These are phyloP conservation scores for Malus domestica DNA, from an alignment of 306 rosid species.

Conservation along the genomic window ASM211411v1 NC_041791.1:16678501-16679000, in stretches of 20 bases:
- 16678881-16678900: conserved; percentile 29
- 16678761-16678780: conserved; percentile 32
- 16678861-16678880: conserved; percentile 33
- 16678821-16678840: conserved; percentile 35
- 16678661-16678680: conserved; percentile 46
- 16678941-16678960: conserved; percentile 31
- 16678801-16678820: conserved; percentile 39
- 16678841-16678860: conserved; percentile 33
- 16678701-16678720: conserved; percentile 54
- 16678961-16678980: conserved; percentile 30
- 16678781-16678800: conserved; percentile 31
- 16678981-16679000: conserved; percentile 19
- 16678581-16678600: conserved; percentile 71
- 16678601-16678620: conserved; percentile 60
- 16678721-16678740: conserved; percentile 41
- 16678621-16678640: conserved; percentile 48
- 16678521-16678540: conserved; percentile 11
- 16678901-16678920: conserved; percentile 31
- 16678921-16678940: conserved; percentile 26
- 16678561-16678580: conserved; percentile 48
- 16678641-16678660: conserved; percentile 36
- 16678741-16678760: conserved; percentile 39
- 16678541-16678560: conserved; percentile 13
- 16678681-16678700: conserved; percentile 22
- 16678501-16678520: conserved; percentile 34